Percentiles rank a stretch among this genome's conserved stretches.
Evolutionary conservation across 2,329 filamentous ascomycete species (phyloP).

Genomic region (Lachnellula cervina): DNA sequence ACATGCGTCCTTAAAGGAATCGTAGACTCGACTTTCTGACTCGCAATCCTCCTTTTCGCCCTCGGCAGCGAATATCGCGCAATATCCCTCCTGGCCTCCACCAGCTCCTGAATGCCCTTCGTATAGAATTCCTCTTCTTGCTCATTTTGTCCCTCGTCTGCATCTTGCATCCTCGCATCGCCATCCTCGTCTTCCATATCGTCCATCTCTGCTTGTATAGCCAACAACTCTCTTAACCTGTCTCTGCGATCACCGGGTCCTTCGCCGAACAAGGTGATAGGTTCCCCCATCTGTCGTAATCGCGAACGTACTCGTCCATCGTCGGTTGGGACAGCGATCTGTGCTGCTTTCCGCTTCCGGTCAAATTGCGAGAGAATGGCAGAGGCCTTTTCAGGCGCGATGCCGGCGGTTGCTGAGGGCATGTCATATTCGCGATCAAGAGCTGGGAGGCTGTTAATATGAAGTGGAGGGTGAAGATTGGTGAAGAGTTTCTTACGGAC

Average conservation of each 20-base stretch:
- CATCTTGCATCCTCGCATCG: slow-evolving; percentile 54
- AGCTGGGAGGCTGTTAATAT: slow-evolving; percentile 40
- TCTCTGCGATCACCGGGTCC: slow-evolving; percentile 80
- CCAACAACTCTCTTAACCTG: slow-evolving; percentile 75
- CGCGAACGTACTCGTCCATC: slow-evolving; percentile 78
- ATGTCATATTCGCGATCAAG: slow-evolving; percentile 72
- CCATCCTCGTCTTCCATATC: slow-evolving; percentile 54
- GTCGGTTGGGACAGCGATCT: slow-evolving; percentile 89
- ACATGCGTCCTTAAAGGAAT: slow-evolving; percentile 88
- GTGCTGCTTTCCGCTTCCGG: slow-evolving; percentile 82
- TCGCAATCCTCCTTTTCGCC: slow-evolving; percentile 69
- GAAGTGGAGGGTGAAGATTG: slow-evolving; percentile 21
- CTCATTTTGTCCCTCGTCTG: slow-evolving; percentile 48
- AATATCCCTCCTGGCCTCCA: slow-evolving; percentile 73
- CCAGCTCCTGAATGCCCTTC: slow-evolving; percentile 66
- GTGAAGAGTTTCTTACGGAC: slow-evolving; percentile 48
- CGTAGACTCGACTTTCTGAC: slow-evolving; percentile 73
- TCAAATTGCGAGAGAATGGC: slow-evolving; percentile 63
- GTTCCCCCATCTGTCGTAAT: slow-evolving; percentile 84
- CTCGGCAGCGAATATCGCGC: slow-evolving; percentile 79
- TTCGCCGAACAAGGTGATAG: slow-evolving; percentile 91
- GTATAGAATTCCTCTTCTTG: slow-evolving; percentile 96
- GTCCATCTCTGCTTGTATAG: slow-evolving; percentile 62
- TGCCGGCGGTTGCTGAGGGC: slow-evolving; percentile 28
- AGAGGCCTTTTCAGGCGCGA: slow-evolving; percentile 31